phyloP scores from a whole-genome alignment of 208 protist species.

The Acanthamoeba castellanii region DNA sequence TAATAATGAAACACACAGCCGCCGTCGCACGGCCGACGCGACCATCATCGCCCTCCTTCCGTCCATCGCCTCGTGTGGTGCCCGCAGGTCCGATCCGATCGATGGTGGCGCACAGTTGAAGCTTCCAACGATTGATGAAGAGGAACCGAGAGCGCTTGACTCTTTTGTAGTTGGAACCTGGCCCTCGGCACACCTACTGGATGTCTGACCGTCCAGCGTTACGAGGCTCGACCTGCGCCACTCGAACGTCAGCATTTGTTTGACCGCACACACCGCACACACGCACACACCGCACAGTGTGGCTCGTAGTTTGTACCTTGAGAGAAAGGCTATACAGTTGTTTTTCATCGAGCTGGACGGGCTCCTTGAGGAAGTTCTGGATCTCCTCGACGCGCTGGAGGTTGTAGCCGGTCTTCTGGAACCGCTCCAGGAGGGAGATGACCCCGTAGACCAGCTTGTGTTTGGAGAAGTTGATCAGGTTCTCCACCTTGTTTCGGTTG shows the following conservation, averaged over 20 bases:
- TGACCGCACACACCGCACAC: not conserved
- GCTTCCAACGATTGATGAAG: no score
- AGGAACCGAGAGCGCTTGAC: no score
- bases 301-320: constrained; percentile 40
- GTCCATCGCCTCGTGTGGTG: no score
- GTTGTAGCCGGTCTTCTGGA: constrained; percentile 75
- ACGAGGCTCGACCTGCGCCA: constrained; percentile 44
- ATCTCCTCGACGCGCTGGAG: constrained; percentile 45
- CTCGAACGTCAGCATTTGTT: not conserved
- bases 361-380: constrained; percentile 43
- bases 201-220: constrained; percentile 56
- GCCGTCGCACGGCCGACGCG: not conserved
- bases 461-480: constrained; percentile 77
- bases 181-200: not conserved
- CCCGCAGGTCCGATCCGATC: no score
- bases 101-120: no score
- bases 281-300: not conserved
- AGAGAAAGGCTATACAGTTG: constrained; percentile 72
- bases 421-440: constrained; percentile 46
- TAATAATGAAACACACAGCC: not conserved
- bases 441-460: constrained; percentile 75
- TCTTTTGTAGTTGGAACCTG: no score
- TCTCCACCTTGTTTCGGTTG: constrained; percentile 74
- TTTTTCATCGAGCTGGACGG: constrained; percentile 29
- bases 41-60: no score